Conservation (phyloP, 2,329 filamentous ascomycete species). For the Pseudogymnoascus sp. region DNA sequence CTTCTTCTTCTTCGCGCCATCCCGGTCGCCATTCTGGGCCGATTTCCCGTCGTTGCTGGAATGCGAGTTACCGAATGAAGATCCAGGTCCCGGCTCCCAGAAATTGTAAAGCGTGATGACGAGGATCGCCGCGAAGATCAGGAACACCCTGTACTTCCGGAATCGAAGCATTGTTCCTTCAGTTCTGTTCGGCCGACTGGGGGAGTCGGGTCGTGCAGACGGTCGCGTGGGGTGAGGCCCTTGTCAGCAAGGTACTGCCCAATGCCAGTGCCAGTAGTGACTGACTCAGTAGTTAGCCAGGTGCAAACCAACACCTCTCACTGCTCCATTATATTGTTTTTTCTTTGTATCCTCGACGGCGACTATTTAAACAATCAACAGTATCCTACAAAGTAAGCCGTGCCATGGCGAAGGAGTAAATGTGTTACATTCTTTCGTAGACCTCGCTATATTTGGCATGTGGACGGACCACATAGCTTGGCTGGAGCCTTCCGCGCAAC, state of each 20-base stretch:
- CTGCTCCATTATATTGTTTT: neutral
- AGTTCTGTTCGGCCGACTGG: neutral
- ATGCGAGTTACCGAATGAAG: neutral
- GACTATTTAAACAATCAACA: neutral
- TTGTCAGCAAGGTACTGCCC: neutral
- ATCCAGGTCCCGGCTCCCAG: neutral
- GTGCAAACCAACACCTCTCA: neutral
- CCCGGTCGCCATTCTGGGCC: neutral
- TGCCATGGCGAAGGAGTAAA: neutral
- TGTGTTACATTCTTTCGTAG: neutral
- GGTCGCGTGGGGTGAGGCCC: constrained; percentile 6
- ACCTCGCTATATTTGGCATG: neutral
- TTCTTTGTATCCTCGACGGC: neutral
- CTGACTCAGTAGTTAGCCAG: neutral
- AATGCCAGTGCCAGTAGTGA: neutral
- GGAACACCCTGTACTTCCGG: constrained; percentile 54
- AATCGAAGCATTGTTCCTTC: constrained; percentile 45
- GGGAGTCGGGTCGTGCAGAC: neutral
- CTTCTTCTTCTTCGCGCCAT: neutral
- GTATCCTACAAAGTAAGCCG: neutral
- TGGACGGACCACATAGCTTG: neutral
- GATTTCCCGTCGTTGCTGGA: neutral
- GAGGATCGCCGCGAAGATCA: constrained; percentile 47
- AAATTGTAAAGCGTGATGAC: constrained; percentile 33
- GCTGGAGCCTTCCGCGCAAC: neutral